These are phyloP conservation scores for Brasenia schreberi DNA, from an alignment of 164 flowering plant genomes.

Conservation along the genomic window DNA sequence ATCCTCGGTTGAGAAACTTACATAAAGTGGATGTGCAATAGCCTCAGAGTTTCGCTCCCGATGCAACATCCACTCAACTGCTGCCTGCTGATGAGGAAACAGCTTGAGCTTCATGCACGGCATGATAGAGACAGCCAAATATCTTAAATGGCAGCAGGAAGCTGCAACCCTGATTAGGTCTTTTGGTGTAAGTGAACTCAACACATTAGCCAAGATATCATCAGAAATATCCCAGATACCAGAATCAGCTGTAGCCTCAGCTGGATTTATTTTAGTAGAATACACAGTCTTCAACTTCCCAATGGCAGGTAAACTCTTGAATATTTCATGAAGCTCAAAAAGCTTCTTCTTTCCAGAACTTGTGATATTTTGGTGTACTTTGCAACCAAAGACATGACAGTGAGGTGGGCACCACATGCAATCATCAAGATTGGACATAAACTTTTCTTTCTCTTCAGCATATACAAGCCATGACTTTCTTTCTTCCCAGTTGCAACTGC, in stretches of 20 bases:
- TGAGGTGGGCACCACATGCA: constrained; percentile 44
- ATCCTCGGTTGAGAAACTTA: constrained; percentile 52
- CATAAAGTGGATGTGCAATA: constrained; percentile 64
- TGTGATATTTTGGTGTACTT: constrained; percentile 24
- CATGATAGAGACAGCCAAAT: constrained; percentile 54
- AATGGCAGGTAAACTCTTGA: constrained; percentile 60
- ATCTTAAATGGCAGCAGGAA: constrained; percentile 77
- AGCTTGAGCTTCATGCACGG: constrained; percentile 89
- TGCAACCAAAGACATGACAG: constrained; percentile 83
- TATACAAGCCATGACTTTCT: constrained; percentile 30
- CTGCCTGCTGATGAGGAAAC: constrained; percentile 88
- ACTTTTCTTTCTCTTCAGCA: constrained; percentile 6
- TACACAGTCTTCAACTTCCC: constrained; percentile 16
- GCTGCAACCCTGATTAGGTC: constrained; percentile 66
- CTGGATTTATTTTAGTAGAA: constrained; percentile 36
- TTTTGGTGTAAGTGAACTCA: constrained; percentile 34
- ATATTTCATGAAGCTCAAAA: constrained; percentile 88
- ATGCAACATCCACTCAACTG: constrained; percentile 91
- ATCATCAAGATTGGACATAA: constrained; percentile 7
- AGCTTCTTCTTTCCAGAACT: constrained; percentile 31
- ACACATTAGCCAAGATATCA: constrained; percentile 49
- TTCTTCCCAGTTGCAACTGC: constrained; percentile 80
- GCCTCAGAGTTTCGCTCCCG: constrained; percentile 52
- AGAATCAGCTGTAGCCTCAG: constrained; percentile 21
- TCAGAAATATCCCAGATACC: constrained; percentile 74